Conservation (phyloP, 1,139 yeast species). For the Candida tropicalis region DNA sequence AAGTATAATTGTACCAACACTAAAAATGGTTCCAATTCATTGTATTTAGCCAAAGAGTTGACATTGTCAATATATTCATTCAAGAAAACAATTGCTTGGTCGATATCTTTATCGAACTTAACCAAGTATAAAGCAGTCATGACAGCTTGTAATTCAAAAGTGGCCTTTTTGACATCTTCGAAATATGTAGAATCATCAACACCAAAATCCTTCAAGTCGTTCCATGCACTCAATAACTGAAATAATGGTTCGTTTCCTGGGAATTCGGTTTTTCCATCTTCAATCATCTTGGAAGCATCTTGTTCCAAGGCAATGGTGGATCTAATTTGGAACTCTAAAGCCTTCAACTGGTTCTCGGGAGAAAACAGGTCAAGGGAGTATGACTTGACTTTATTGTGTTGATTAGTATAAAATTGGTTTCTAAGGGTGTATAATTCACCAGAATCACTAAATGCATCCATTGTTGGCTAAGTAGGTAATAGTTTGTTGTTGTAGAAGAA, state of each 20-base stretch:
- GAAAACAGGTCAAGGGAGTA: conserved; percentile 39
- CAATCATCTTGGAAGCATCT: conserved; percentile 47
- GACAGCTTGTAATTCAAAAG: conserved; percentile 45
- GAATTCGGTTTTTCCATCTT: conserved; percentile 36
- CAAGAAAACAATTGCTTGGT: conserved; percentile 41
- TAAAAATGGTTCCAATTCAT: conserved; percentile 49
- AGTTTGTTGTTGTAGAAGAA: not conserved
- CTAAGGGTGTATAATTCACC: conserved; percentile 47
- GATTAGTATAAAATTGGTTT: conserved; percentile 51
- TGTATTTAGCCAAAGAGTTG: conserved; percentile 19
- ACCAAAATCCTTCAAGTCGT: conserved; percentile 47
- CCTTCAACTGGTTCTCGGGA: conserved; percentile 39
- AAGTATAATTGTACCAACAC: conserved; percentile 47
- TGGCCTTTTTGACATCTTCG: conserved; percentile 38
- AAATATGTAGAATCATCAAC: conserved; percentile 39
- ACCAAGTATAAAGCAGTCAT: conserved; percentile 47
- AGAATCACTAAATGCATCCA: conserved; percentile 45
- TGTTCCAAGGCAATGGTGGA: conserved; percentile 41
- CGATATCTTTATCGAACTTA: conserved; percentile 39
- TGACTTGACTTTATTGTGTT: conserved; percentile 39
- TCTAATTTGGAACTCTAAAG: conserved; percentile 46
- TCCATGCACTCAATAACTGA: conserved; percentile 45
- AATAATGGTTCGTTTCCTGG: conserved; percentile 42
- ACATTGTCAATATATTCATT: conserved; percentile 25
- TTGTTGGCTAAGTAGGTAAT: too few relatives aligned